A percentile compares a stretch with the other conserved stretches of the same genome.
Conservation (phyloP, 495 filamentous ascomycete species). For the Penicillium daleae region DNA sequence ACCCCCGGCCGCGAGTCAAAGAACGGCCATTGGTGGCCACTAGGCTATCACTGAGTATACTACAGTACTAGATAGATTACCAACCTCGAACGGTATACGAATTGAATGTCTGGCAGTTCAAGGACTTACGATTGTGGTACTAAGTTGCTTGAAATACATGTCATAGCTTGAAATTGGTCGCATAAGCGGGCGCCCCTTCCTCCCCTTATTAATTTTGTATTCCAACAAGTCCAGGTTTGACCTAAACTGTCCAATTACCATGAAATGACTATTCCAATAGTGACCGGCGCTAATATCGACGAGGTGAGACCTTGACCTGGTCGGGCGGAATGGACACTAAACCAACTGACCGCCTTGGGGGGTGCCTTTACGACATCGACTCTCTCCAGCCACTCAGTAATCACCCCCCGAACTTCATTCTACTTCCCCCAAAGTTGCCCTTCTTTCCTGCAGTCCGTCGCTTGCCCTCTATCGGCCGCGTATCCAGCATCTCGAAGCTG, state of each 20-base stretch:
- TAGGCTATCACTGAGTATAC: too few relatives aligned
- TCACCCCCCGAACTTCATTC: constrained; percentile 19
- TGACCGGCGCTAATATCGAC: not conserved
- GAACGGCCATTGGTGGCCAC: too few relatives aligned
- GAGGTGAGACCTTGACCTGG: constrained; percentile 1
- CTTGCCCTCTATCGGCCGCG: constrained; percentile 9
- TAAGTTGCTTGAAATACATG: too few relatives aligned
- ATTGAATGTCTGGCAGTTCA: too few relatives aligned
- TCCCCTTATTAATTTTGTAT: not conserved
- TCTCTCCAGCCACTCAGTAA: constrained; percentile 26
- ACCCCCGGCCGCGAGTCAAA: too few relatives aligned
- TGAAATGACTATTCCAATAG: not conserved
- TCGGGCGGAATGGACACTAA: constrained; percentile 32
- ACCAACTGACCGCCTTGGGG: constrained; percentile 34
- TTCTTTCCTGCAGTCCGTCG: constrained; percentile 16
- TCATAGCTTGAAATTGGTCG: not conserved
- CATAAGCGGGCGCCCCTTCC: not conserved
- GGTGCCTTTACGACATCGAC: constrained; percentile 32
- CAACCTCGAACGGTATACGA: too few relatives aligned
- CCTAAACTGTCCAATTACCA: not conserved
- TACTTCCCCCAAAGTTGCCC: constrained; percentile 1
- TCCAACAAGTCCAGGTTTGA: not conserved
- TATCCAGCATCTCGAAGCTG: constrained; percentile 16
- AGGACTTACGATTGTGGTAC: too few relatives aligned
- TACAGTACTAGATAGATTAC: too few relatives aligned